phyloP scores from a whole-genome alignment of 306 rosid species.

The Ormosia emarginata region DNA sequence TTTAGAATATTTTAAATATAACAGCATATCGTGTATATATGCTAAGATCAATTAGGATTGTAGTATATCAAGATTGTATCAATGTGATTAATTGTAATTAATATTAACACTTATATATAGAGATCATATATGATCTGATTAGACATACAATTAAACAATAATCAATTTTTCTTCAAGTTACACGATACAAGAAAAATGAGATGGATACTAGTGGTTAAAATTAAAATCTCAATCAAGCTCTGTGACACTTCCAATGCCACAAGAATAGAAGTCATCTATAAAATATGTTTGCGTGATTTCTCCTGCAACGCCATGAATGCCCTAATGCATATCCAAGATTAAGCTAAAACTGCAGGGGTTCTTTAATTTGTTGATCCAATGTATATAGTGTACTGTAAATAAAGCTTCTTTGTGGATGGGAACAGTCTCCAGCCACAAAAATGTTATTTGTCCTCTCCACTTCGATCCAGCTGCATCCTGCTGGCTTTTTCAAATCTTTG shows the following conservation, averaged over 20 bases:
- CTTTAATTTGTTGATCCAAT: slow-evolving; percentile 47
- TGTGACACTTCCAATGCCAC: not conserved
- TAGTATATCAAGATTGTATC: too few relatives aligned
- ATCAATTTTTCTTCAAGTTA: not conserved
- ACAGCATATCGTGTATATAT: too few relatives aligned
- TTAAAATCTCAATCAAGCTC: not conserved
- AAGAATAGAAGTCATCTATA: not conserved
- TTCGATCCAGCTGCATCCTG: slow-evolving; percentile 96
- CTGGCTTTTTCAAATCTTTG: slow-evolving; percentile 70
- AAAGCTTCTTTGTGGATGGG: slow-evolving; percentile 71
- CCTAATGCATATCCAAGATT: not conserved
- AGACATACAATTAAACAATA: too few relatives aligned
- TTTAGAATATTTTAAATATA: too few relatives aligned
- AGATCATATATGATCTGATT: too few relatives aligned
- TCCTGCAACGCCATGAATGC: slow-evolving; percentile 5
- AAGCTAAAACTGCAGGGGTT: slow-evolving; percentile 33
- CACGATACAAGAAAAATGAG: not conserved
- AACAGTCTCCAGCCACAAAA: slow-evolving; percentile 73
- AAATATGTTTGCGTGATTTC: not conserved
- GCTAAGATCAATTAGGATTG: too few relatives aligned
- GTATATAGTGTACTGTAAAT: slow-evolving; percentile 45
- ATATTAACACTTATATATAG: too few relatives aligned
- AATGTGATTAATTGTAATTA: too few relatives aligned
- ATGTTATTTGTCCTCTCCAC: slow-evolving; percentile 55
- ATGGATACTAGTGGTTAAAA: not conserved